Evolutionary conservation across 2,329 filamentous ascomycete species (phyloP).

Genomic region (Amylocarpus encephaloides): DNA sequence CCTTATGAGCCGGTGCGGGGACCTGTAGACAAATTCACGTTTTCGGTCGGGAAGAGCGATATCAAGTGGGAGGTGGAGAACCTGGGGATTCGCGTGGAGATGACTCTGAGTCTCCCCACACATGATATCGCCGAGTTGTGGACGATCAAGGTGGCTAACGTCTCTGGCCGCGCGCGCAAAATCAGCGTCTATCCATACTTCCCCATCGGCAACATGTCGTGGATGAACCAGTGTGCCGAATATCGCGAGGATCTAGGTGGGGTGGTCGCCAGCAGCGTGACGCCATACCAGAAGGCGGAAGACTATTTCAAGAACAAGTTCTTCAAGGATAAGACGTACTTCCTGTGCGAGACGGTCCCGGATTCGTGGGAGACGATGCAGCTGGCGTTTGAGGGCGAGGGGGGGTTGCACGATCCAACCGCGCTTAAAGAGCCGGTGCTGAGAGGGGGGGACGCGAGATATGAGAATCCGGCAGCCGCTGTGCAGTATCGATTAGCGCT

Average conservation of each 20-base stretch:
- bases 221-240: conserved; percentile 54
- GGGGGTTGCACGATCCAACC: conserved; percentile 46
- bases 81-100: conserved; percentile 44
- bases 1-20: conserved; percentile 50
- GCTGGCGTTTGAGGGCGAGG: conserved; percentile 49
- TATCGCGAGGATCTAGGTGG: conserved; percentile 43
- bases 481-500: conserved; percentile 46
- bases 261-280: conserved; percentile 46
- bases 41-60: conserved; percentile 49
- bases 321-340: conserved; percentile 52
- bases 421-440: conserved; percentile 36
- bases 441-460: conserved; percentile 43
- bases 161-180: conserved; percentile 39
- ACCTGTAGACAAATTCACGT: conserved; percentile 42
- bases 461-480: conserved; percentile 48
- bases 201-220: conserved; percentile 54
- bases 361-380: conserved; percentile 48
- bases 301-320: conserved; percentile 53
- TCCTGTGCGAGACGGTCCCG: conserved; percentile 46
- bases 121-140: conserved; percentile 51
- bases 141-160: conserved; percentile 46
- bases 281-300: conserved; percentile 50
- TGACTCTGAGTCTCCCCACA: conserved; percentile 46
- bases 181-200: conserved; percentile 52
- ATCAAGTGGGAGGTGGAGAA: conserved; percentile 47